These are phyloP conservation scores for Acephala macrosclerotiorum DNA, from an alignment of 2,329 filamentous ascomycete species.

Conservation along the genomic window DNA sequence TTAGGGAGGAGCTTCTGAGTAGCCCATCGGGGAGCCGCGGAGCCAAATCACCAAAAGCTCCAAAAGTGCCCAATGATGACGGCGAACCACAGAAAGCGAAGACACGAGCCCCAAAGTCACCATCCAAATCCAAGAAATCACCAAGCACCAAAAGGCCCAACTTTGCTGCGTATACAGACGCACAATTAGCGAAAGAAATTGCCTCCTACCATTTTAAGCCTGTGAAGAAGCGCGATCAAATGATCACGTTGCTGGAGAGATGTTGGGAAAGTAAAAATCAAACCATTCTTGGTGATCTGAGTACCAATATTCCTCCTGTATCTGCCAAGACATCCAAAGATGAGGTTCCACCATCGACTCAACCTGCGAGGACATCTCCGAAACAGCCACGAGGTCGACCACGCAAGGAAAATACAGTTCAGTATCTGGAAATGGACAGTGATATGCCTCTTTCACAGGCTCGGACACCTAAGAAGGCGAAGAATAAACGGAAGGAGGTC, in stretches of 20 bases:
- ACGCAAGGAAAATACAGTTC: slow-evolving; percentile 46
- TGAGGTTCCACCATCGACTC: slow-evolving; percentile 17
- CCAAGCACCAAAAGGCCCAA: slow-evolving; percentile 52
- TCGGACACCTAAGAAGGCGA: slow-evolving; percentile 42
- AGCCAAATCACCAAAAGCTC: slow-evolving; percentile 8
- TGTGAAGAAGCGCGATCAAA: slow-evolving; percentile 70
- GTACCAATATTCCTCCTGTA: slow-evolving; percentile 34
- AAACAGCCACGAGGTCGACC: slow-evolving; percentile 49
- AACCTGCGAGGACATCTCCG: slow-evolving; percentile 42
- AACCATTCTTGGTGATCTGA: slow-evolving; percentile 37
- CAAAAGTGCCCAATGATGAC: slow-evolving; percentile 3
- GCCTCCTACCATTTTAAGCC: slow-evolving; percentile 75
- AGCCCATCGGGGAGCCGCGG: slow-evolving; percentile 21
- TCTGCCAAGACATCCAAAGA: slow-evolving; percentile 15
- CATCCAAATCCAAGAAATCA: not conserved
- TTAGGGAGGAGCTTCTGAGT: slow-evolving; percentile 25
- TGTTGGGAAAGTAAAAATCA: slow-evolving; percentile 71
- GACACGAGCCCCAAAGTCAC: not conserved
- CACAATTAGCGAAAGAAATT: slow-evolving; percentile 68
- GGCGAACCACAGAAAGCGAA: slow-evolving; percentile 24
- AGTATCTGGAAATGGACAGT: slow-evolving; percentile 33
- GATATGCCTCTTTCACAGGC: slow-evolving; percentile 32
- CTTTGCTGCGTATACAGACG: slow-evolving; percentile 67
- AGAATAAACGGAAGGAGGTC: slow-evolving; percentile 33
- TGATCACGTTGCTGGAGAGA: slow-evolving; percentile 73